Base-by-base conservation (phyloP, 1,139 yeast species). In the Kodamaea sp. region DNA sequence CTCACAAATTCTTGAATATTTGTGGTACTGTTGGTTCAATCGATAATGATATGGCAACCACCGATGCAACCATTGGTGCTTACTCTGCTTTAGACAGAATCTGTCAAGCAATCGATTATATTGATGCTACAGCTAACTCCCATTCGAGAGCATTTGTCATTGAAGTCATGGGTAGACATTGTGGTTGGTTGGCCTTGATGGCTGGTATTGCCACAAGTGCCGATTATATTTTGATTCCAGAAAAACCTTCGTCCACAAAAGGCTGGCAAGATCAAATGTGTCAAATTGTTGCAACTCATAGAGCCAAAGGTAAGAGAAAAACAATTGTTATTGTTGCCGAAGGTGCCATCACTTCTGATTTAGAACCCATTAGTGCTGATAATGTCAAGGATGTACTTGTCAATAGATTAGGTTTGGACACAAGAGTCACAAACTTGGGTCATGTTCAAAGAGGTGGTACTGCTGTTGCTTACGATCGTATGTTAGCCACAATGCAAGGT, bases 361-460 rank as follows among this genome's bases (percentile, higher is more conserved):
- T 92, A 55, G 74, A 84, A 38, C 95, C 95, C 41, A 87, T 92
- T 48, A 75, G 89, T 22, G 74, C 95, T 10, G 79, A 78, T 40
- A 80, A 81, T 47, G 97, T 92, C 39, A 84, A 84, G 63, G 75
- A 85, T 37, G 88, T 83, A 10, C 74, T 92, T 46, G 92, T 83
- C 36, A 82, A 79, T 39, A 32, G 44, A 5, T 73, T 90, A 49
- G 96, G 96, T 6, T 75, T 92, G 40, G 98, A 92, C 58, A 90
- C 97, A 15, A 79, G 98, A 63, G 84, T 90, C 54, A 92, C 98
- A 37, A 88, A 95, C 23, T 73, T 92, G 50, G 98, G 98, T 31
- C 98, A 92, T 60, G 96, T 92, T 36, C 98, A 92, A 71, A 81
- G 98, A 67, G 98, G 98, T 67, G 98, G 98, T 60, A 77, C 95